These are phyloP conservation scores for Schwanniomyces pseudopolymorphus DNA, from an alignment of 805 yeast species.

Conservation along the genomic window DNA sequence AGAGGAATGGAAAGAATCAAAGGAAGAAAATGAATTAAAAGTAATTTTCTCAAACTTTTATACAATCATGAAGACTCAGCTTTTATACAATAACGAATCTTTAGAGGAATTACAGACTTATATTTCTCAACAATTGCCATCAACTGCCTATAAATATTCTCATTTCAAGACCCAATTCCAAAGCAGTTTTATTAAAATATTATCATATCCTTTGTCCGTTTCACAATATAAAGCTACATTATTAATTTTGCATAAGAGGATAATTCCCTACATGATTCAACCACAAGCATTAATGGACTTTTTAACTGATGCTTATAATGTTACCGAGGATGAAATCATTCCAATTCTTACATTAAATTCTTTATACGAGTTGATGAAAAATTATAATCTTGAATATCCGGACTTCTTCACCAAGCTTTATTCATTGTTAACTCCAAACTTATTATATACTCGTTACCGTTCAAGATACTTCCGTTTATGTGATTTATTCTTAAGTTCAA, in stretches of 20 bases:
- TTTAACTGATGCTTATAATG: conserved; percentile 78
- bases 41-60: conserved; percentile 39
- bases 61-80: conserved; percentile 33
- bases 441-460: conserved; percentile 76
- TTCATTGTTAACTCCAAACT: conserved; percentile 69
- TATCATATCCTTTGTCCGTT: conserved; percentile 49
- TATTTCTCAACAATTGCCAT: conserved; percentile 34
- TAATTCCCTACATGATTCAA: conserved; percentile 75
- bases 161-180: conserved; percentile 68
- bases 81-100: conserved; percentile 26
- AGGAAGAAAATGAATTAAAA: conserved; percentile 14
- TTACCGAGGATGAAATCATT: conserved; percentile 44
- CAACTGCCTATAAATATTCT: conserved; percentile 34
- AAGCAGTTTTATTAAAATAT: conserved; percentile 58
- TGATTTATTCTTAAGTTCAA: conserved; percentile 80
- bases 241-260: conserved; percentile 73
- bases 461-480: conserved; percentile 85
- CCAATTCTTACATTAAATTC: conserved; percentile 85
- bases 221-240: conserved; percentile 69
- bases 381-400: conserved; percentile 86
- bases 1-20: conserved; percentile 17
- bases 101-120: conserved; percentile 29
- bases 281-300: conserved; percentile 92
- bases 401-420: conserved; percentile 83
- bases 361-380: conserved; percentile 78